Base-by-base conservation (phyloP, 495 filamentous ascomycete species). In the Usnea hakonensis region DNA sequence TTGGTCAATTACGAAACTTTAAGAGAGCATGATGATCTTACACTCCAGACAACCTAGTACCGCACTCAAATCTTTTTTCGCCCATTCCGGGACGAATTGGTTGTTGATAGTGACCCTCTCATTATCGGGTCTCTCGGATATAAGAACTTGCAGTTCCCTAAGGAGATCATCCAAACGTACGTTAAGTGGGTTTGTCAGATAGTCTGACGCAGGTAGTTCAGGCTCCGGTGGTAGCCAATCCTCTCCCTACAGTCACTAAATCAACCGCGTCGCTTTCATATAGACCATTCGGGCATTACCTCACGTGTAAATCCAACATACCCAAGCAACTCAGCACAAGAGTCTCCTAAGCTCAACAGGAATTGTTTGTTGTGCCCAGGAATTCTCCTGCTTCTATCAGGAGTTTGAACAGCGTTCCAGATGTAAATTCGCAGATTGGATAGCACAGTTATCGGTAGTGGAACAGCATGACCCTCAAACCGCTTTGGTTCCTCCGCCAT, bases 361-460 rank as follows among this genome's bases (percentile, higher is more conserved):
- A 90, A 95, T 19, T 80, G 81, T 71, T 90, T 91, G 73, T 92
- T 92, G 10, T 81, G 73, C 17, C 79, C 78, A 5, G 83, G 80
- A 59, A 93, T 89, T 26, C 72, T 66, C 69, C 83, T 84, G 40
- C 77, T 75, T 36, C 71, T 66, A 57, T 71, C 66, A 10, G 68
- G 57, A 41, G 78, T 72, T 36, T 78, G 69, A 54, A 90, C 73
- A 10, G 85, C 76, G 67, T 91, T 87, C 9, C 64, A 72, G 32
- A 91, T 69, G 68, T 91, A 91, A 52, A 74, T 75, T 32, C 78
- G 78, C 40, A 91, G 73, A 28, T 82, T 85, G 26, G 75, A 66
- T 30, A 87, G 71, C 0, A 85, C 77, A 6, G 77, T 78, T 8
- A 81, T 74, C 7, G 77, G 75, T 43, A 74, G 74, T 13, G 79